Percentiles rank a stretch among this genome's conserved stretches.
phyloP scores from a whole-genome alignment of 2,329 filamentous ascomycete species.

The Aspergillus sp. region DNA sequence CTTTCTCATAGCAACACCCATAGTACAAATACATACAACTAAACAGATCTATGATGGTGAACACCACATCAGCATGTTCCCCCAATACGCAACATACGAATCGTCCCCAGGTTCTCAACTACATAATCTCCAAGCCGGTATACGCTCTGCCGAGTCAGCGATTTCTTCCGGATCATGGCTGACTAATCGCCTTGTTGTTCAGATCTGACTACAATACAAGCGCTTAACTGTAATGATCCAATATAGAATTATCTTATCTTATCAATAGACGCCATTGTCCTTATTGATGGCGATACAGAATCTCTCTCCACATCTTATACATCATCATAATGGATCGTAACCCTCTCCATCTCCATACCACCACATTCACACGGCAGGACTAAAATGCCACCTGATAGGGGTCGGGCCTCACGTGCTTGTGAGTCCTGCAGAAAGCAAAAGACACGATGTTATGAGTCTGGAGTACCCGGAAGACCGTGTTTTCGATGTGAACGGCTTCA shows the following conservation, averaged over 20 bases:
- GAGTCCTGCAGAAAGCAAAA: constrained; percentile 34
- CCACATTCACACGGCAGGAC: not conserved
- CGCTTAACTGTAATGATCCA: too few relatives aligned
- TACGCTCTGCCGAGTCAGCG: too few relatives aligned
- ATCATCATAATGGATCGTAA: not conserved
- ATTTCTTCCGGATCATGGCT: too few relatives aligned
- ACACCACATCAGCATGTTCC: too few relatives aligned
- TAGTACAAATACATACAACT: too few relatives aligned
- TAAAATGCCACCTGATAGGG: constrained; percentile 6
- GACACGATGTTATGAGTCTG: constrained; percentile 35
- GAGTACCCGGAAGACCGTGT: constrained; percentile 22
- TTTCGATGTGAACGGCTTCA: constrained; percentile 31
- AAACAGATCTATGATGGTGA: too few relatives aligned
- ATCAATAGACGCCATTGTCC: constrained; percentile 2
- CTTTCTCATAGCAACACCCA: too few relatives aligned
- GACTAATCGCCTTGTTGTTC: too few relatives aligned
- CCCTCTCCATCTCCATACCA: not conserved
- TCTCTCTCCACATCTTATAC: not conserved
- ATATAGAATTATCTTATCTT: not conserved
- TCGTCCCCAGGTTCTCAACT: too few relatives aligned
- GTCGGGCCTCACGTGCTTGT: constrained; percentile 29
- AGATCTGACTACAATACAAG: too few relatives aligned
- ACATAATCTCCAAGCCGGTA: too few relatives aligned
- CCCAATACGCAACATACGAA: too few relatives aligned
- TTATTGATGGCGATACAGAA: not conserved